Base-by-base conservation (phyloP, 768 basidiomycete species). In the Termitomyces titanicus region DNA sequence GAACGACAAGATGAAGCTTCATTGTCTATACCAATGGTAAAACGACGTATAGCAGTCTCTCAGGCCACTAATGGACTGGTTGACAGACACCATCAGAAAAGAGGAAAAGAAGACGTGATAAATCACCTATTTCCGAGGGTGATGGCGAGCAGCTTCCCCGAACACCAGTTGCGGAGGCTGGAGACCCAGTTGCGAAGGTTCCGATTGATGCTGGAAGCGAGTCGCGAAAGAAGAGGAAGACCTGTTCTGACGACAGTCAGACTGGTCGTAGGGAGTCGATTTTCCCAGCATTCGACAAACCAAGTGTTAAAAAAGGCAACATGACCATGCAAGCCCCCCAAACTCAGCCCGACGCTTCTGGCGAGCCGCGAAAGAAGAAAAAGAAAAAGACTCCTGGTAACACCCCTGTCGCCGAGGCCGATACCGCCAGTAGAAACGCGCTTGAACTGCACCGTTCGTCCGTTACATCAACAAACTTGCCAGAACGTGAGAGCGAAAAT, bases 311-410 rank as follows among this genome's bases (percentile, higher is more conserved):
- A 10, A 25, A 31, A 6, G 13, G 5, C 9, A 12, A 33, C 3
- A n/a, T 31, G 10, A 15, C 34, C 13, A 35, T 33, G 22, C 29
- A 47, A 40, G 11, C 47, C 5, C 12, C 10, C 13, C 18, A 47
- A 18, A 24, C 35, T 43, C 31, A 22, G 11, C n/a, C 18, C 0
- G 51, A 49, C 11, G 37, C 37, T 11, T 13, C 42, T 22, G 39
- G 22, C 24, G 55, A 57, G 25, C 57, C 51, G 29, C 53, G 25
- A 40, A 59, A 52, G 39, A 57, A 57, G 53, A 62, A 55, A 46
- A 58, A 62, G 52, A 60, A 56, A 50, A 51, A 49, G 57, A 33
- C 9, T 48, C 8, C 34, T n/a, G 40, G 39, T 12, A 40, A 12
- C 11, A 42, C 38, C 18, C 5, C 38, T 39, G 35, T 44, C 22